Evolutionary conservation across 345 rosid species (phyloP).

Genomic region (Bretschneidera sinensis): DNA sequence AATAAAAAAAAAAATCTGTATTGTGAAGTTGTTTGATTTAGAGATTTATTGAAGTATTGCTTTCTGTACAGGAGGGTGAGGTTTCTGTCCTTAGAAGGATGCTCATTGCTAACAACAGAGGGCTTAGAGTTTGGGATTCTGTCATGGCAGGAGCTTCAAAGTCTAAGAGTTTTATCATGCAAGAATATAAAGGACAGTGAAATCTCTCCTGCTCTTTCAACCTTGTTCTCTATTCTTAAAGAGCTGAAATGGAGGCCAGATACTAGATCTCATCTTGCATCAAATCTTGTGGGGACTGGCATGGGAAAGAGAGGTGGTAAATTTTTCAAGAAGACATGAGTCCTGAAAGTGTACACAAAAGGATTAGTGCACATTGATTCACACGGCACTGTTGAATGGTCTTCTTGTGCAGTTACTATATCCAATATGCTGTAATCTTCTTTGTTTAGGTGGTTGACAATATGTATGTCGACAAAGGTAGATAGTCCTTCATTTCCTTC

Average conservation of each 20-base stretch:
- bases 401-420: neutral
- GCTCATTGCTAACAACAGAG: conserved; percentile 69
- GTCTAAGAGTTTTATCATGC: conserved; percentile 61
- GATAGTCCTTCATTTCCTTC: no score
- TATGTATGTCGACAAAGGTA: no score
- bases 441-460: no score
- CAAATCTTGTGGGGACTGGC: conserved; percentile 60
- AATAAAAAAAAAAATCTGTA: no score
- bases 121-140: conserved; percentile 71
- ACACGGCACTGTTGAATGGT: neutral
- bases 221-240: conserved; percentile 61
- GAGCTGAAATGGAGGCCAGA: conserved; percentile 96
- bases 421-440: neutral
- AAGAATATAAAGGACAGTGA: conserved; percentile 71
- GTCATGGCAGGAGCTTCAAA: conserved; percentile 69
- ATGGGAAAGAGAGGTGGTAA: conserved; percentile 73
- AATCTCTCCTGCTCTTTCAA: conserved; percentile 62
- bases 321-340: conserved; percentile 59
- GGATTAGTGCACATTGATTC: conserved; percentile 4
- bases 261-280: conserved; percentile 54
- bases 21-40: neutral
- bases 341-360: conserved; percentile 6
- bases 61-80: conserved; percentile 58
- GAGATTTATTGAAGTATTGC: neutral
- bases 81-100: conserved; percentile 71